Evolutionary conservation across 345 rosid genomes (phyloP).

Genomic region (Citrus trifoliata): DNA sequence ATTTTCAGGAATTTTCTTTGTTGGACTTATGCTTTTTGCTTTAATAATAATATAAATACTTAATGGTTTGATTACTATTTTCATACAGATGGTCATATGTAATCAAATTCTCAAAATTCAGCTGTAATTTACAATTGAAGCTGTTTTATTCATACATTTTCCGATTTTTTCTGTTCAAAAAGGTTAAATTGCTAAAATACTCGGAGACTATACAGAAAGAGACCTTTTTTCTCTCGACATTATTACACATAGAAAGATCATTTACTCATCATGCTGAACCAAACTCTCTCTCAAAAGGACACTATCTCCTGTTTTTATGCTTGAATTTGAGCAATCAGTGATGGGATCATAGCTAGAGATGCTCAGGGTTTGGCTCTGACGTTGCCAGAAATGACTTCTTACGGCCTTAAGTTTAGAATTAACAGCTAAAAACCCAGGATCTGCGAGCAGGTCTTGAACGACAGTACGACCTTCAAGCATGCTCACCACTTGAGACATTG

Average conservation of each 20-base stretch:
- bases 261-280: slow-evolving; percentile 10
- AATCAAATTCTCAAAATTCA: background rate
- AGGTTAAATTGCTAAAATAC: background rate
- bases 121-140: background rate
- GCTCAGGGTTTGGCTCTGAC: slow-evolving; percentile 50
- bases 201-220: background rate
- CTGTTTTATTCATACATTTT: background rate
- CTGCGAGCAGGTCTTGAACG: slow-evolving; percentile 66
- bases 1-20: too few relatives aligned
- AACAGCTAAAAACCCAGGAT: slow-evolving; percentile 61
- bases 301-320: slow-evolving; percentile 24
- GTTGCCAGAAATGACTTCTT: slow-evolving; percentile 84
- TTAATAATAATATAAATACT: too few relatives aligned
- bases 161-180: too few relatives aligned
- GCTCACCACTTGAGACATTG: slow-evolving; percentile 87
- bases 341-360: slow-evolving; percentile 32
- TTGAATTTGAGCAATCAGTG: slow-evolving; percentile 32
- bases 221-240: background rate
- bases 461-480: slow-evolving; percentile 75
- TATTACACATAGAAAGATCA: background rate
- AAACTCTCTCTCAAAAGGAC: slow-evolving; percentile 26
- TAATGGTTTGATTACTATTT: background rate
- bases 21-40: too few relatives aligned
- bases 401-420: slow-evolving; percentile 61
- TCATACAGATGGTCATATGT: background rate